A percentile compares a stretch with the other conserved stretches of the same genome.
Conservation (phyloP, 495 filamentous ascomycete species). For the Cercophora newfieldiana region DNA sequence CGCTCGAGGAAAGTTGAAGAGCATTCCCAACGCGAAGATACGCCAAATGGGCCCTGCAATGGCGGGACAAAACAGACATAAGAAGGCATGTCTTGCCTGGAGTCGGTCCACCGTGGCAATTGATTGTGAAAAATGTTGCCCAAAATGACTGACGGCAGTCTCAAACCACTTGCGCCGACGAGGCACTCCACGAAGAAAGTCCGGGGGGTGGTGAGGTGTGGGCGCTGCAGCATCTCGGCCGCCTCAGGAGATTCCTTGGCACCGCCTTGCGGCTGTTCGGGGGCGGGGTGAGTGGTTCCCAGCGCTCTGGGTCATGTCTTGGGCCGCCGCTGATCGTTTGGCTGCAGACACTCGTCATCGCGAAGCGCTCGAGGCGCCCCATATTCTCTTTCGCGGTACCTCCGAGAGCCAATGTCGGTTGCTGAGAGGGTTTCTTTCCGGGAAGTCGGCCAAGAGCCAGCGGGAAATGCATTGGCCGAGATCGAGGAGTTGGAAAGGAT, state of each 20-base stretch:
- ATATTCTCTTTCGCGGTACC: not conserved
- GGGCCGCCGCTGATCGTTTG: not conserved
- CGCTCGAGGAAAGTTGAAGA: not conserved
- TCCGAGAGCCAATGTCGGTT: not conserved
- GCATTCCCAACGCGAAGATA: not conserved
- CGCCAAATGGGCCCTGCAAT: not conserved
- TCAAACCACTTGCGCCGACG: not conserved
- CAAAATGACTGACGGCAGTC: not conserved
- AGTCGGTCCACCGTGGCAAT: not conserved
- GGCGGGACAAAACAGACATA: not conserved
- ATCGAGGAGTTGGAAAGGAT: not conserved
- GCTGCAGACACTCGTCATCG: not conserved
- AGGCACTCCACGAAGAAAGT: not conserved
- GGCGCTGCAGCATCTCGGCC: not conserved
- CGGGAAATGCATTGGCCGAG: not conserved
- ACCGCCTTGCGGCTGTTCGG: not conserved
- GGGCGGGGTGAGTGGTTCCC: conserved; percentile 1
- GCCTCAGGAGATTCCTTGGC: not conserved
- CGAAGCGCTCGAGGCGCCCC: not conserved
- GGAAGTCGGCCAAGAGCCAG: not conserved
- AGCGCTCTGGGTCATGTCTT: not conserved
- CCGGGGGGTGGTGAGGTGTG: not conserved
- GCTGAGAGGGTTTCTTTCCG: not conserved
- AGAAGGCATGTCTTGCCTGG: conserved; percentile 2
- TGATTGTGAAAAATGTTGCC: not conserved